Percentiles rank a stretch among this genome's conserved stretches.
Conservation (phyloP, 805 yeast species). For the Kuraishia ogatae region DNA sequence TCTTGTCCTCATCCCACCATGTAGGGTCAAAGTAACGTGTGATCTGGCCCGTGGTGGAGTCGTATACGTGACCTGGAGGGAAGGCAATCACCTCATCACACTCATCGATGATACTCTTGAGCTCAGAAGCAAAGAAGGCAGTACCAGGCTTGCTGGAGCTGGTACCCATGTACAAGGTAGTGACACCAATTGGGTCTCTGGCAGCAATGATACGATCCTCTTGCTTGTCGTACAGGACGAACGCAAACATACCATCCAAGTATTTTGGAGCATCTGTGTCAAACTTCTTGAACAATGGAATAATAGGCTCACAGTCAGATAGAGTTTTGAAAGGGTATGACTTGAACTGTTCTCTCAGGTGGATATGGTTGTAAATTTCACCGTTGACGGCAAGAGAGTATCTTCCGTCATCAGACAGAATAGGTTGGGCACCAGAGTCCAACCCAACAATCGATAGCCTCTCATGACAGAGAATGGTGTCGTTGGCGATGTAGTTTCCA, state of each 20-base stretch:
- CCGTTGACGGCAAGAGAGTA: constrained; percentile 86
- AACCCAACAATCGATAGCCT: constrained; percentile 96
- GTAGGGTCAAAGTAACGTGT: constrained; percentile 86
- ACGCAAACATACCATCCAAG: constrained; percentile 98
- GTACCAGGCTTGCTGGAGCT: constrained; percentile 60
- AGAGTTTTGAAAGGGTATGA: constrained; percentile 77
- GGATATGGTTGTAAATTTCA: constrained; percentile 95
- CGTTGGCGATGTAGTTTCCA: constrained; percentile 75
- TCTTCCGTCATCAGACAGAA: constrained; percentile 69
- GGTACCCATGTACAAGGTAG: constrained; percentile 94
- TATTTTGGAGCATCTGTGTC: constrained; percentile 86
- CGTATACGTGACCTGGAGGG: constrained; percentile 98
- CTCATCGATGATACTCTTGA: constrained; percentile 88
- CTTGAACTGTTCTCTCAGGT: constrained; percentile 65
- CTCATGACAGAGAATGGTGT: constrained; percentile 85
- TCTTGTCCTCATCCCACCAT: constrained; percentile 83
- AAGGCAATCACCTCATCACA: constrained; percentile 89
- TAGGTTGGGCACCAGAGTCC: constrained; percentile 98
- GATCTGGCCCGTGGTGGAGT: constrained; percentile 77
- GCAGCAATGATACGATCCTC: constrained; percentile 91
- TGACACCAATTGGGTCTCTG: constrained; percentile 97
- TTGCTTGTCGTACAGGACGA: constrained; percentile 78
- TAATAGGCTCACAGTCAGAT: constrained; percentile 96
- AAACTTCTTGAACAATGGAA: constrained; percentile 83
- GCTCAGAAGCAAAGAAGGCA: constrained; percentile 86